Evolutionary conservation across 441 rosid species (phyloP).

Genomic region (Viola pubescens): DNA sequence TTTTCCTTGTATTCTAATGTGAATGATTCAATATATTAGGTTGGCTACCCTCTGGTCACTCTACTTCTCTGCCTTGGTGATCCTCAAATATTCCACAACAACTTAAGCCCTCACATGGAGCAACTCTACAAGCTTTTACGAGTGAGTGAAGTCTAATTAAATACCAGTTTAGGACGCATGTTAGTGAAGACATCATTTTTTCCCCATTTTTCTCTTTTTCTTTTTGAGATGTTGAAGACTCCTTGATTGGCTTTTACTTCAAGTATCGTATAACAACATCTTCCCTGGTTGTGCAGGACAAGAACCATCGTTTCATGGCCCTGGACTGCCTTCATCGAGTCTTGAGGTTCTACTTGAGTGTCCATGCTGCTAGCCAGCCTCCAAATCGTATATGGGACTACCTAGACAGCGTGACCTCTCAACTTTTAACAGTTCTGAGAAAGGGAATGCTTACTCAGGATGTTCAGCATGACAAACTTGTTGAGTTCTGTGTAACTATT

Average conservation of each 20-base stretch:
- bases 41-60: conserved; percentile 97
- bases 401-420: conserved; percentile 97
- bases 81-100: conserved; percentile 82
- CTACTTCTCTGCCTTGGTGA: conserved; percentile 99
- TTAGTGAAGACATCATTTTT: conserved; percentile 4
- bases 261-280: conserved; percentile 4
- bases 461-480: conserved; percentile 96
- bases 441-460: conserved; percentile 98
- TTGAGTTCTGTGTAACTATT: conserved; percentile 94
- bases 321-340: conserved; percentile 97
- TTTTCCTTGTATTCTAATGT: conserved; percentile 21
- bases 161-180: conserved; percentile 11
- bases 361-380: conserved; percentile 89
- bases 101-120: conserved; percentile 93
- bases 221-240: conserved; percentile 2
- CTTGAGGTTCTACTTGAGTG: conserved; percentile 91
- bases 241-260: conserved; percentile 10
- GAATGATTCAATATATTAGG: conserved; percentile 40
- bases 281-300: conserved; percentile 56
- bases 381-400: conserved; percentile 97
- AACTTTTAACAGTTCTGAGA: conserved; percentile 75
- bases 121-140: conserved; percentile 94
- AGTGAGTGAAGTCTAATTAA: conserved; percentile 42
- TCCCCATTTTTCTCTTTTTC: conserved; percentile 3
- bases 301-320: conserved; percentile 96